Evolutionary conservation across 768 basidiomycete species (phyloP).

Genomic region (Lentinula raphanica): DNA sequence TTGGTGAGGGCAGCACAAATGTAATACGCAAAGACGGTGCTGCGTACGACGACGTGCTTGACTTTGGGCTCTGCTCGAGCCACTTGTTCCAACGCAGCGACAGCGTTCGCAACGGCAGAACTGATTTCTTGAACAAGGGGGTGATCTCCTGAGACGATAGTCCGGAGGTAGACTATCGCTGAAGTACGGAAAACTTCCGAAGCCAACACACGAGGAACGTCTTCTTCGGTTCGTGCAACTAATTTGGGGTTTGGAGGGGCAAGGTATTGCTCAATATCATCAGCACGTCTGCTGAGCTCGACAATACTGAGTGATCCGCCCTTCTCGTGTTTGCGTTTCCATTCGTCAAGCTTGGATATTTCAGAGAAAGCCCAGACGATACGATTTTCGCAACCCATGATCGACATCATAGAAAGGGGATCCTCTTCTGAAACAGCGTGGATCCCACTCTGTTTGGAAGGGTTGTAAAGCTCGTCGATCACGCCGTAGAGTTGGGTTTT

Average conservation of each 20-base stretch:
- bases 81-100: slow-evolving; percentile 39
- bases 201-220: slow-evolving; percentile 38
- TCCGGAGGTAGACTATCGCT: slow-evolving; percentile 68
- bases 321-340: slow-evolving; percentile 47
- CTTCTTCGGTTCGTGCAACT: slow-evolving; percentile 12
- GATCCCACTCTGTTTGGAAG: slow-evolving; percentile 32
- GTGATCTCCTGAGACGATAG: slow-evolving; percentile 69
- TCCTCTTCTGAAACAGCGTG: slow-evolving; percentile 20
- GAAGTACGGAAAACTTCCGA: slow-evolving; percentile 70
- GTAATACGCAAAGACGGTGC: slow-evolving; percentile 75
- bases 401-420: slow-evolving; percentile 67
- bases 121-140: slow-evolving; percentile 63
- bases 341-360: slow-evolving; percentile 57
- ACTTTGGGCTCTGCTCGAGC: slow-evolving; percentile 25
- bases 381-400: slow-evolving; percentile 82
- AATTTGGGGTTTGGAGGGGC: slow-evolving; percentile 15
- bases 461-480: slow-evolving; percentile 54
- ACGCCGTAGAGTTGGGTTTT: slow-evolving; percentile 51
- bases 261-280: slow-evolving; percentile 40
- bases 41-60: slow-evolving; percentile 58
- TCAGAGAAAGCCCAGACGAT: slow-evolving; percentile 78
- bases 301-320: slow-evolving; percentile 52
- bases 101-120: slow-evolving; percentile 47
- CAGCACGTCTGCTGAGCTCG: slow-evolving; percentile 51
- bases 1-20: slow-evolving; percentile 69